Percentiles rank a stretch among this genome's conserved stretches.
phyloP scores from a whole-genome alignment of 2,329 filamentous ascomycete species.

The Davidsoniella virescens region DNA sequence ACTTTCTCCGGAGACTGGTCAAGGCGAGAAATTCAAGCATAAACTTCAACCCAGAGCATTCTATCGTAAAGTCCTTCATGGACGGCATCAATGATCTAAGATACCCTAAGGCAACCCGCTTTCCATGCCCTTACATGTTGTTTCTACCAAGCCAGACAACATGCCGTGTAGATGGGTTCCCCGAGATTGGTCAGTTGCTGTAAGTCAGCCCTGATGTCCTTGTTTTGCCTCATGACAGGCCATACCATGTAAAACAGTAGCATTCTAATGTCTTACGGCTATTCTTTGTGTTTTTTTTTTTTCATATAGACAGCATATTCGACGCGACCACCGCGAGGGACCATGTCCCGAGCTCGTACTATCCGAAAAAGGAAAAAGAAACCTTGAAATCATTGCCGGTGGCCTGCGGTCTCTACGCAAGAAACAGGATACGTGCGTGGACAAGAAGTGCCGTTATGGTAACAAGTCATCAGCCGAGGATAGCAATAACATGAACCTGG shows the following conservation, averaged over 20 bases:
- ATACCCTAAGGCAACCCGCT: not conserved
- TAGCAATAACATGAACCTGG: too few species aligned
- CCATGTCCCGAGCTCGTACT: too few species aligned
- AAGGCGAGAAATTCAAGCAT: too few species aligned
- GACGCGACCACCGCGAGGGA: not conserved
- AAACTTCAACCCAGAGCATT: too few species aligned
- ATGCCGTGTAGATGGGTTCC: not conserved
- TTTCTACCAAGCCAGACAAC: not conserved
- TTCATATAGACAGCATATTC: constrained; percentile 22
- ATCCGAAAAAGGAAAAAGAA: too few species aligned
- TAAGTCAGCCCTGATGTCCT: not conserved
- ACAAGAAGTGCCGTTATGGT: not conserved
- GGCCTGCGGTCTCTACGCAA: not conserved
- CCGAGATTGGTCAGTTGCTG: constrained; percentile 4
- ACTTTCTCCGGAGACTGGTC: too few species aligned
- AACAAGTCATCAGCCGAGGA: not conserved
- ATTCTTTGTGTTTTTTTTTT: not conserved
- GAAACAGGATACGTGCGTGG: too few species aligned
- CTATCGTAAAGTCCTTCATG: too few species aligned
- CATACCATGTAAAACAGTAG: too few species aligned
- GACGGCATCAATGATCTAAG: not conserved
- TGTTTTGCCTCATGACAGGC: not conserved
- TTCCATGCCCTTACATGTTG: constrained; percentile 1
- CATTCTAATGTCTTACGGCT: not conserved
- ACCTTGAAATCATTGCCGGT: not conserved